Base-by-base conservation (phyloP, 768 basidiomycete species). In the Tylopilus balloui region DNA sequence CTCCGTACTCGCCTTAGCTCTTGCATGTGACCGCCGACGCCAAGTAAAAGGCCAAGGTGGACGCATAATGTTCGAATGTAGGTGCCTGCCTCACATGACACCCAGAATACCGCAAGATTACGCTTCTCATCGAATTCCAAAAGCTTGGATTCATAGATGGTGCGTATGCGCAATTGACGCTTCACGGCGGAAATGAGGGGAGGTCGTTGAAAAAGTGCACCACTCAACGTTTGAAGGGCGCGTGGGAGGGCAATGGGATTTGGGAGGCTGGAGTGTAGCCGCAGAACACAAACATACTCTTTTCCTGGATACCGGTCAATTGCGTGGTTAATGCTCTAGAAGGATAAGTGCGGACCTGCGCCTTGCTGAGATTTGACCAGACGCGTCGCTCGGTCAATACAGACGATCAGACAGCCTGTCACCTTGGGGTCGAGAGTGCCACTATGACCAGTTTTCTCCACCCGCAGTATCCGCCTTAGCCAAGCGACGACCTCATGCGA, bases 21-120 rank as follows among this genome's bases (percentile, higher is more conserved):
- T 72, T 99, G 95, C 96, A 99, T 99, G 70, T 99, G 96, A n/a
- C 94, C 96, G 20, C 96, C 96, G 24, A 98, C 95, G 53, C 96
- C 96, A 31, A 97, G 75, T 35, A 99, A 53, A 44, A 99, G 77
- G 50, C 96, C 96, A 46, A 99, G 73, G 71, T 99, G 96, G 13
- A 99, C 96, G 67, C 96, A 99, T 38, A 99, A 78, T 1, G 96
- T 99, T 66, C 96, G 87, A 58, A 90, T 90, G 56, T 90, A 90
- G n/a, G 88, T 91, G 51, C 96, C 96, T 31, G 96, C 96, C 68
- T 99, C 96, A 67, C 96, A 99, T 19, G 89, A 92, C 20, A 97
- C 96, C 92, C 92, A 95, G 75, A 98, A 99, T 17, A 99, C 94
- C 34, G 81, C 92, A 45, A 99, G 80, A 62, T 96, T 94, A 44